Evolutionary conservation across 208 protist genomes (phyloP).

Genomic region (Balamuthia mandrillaris): DNA sequence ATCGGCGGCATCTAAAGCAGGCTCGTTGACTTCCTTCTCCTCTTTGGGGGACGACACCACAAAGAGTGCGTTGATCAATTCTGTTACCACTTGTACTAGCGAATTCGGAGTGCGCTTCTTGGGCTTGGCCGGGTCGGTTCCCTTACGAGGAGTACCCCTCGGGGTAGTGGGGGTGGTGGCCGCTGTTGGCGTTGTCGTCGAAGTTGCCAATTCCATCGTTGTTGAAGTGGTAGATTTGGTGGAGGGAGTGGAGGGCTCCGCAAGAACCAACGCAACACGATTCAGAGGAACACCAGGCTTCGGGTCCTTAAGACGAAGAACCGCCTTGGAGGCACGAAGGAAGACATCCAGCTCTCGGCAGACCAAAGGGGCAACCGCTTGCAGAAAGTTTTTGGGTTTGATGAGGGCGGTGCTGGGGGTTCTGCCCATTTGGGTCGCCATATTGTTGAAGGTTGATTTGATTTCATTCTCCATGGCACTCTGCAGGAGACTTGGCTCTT

Average conservation of each 20-base stretch:
- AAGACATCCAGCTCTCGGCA: constrained; percentile 11
- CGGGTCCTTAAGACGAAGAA: constrained; percentile 1
- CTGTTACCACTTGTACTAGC: constrained; percentile 14
- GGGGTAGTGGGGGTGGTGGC: neutral
- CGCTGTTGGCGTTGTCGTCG: neutral
- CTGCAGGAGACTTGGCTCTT: constrained; percentile 21
- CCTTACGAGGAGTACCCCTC: neutral
- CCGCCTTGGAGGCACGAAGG: neutral
- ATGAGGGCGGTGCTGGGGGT: constrained; percentile 24
- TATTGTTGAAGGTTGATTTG: constrained; percentile 13
- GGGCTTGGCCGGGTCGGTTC: neutral
- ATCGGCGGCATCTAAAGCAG: neutral
- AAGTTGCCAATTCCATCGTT: neutral
- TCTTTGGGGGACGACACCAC: neutral
- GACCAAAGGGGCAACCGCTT: neutral
- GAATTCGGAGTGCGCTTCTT: constrained; percentile 16
- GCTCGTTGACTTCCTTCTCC: too few relatives aligned
- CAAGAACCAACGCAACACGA: neutral
- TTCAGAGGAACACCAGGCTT: neutral
- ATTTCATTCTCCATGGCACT: constrained; percentile 29
- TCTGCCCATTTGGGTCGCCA: constrained; percentile 25
- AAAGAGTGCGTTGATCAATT: constrained; percentile 24
- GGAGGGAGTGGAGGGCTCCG: neutral
- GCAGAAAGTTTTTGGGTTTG: constrained; percentile 35
- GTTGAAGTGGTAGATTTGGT: neutral